phyloP scores from a whole-genome alignment of 176 grass and related monocot genomes.

The Oryza rufipogon region DNA sequence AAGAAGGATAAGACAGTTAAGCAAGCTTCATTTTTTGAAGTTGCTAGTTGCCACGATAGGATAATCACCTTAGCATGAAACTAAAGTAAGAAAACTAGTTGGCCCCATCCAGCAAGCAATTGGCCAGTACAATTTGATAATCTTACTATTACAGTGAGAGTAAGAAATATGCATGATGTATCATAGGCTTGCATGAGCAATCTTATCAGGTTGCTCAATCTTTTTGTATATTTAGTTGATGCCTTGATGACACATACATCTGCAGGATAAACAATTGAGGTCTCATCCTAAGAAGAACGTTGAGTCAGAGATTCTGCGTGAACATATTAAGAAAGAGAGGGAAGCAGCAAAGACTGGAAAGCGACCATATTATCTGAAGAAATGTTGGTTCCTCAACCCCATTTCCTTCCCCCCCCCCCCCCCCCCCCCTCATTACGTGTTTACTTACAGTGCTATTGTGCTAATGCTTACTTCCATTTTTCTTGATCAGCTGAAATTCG shows the following conservation, averaged over 20 bases:
- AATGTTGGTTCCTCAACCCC: constrained; percentile 56
- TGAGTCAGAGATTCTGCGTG: constrained; percentile 77
- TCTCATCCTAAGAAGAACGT: constrained; percentile 58
- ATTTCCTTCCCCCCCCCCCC: not conserved
- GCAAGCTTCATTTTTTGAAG: not conserved
- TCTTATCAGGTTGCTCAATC: not conserved
- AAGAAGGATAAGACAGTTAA: not conserved
- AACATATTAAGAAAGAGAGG: constrained; percentile 92
- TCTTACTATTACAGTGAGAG: not conserved
- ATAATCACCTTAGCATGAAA: not conserved
- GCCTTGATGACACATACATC: not conserved
- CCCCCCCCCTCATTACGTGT: not conserved
- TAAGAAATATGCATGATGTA: not conserved
- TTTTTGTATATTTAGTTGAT: constrained; percentile 14
- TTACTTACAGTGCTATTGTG: constrained; percentile 25
- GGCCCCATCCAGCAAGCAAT: not conserved
- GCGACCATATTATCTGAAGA: constrained; percentile 86
- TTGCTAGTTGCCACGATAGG: not conserved
- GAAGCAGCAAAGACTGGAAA: constrained; percentile 81
- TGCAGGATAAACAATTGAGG: constrained; percentile 91
- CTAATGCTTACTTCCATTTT: constrained; percentile 46
- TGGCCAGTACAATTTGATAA: constrained; percentile 1
- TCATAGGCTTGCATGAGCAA: constrained; percentile 26
- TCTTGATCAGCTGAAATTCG: constrained; percentile 83
- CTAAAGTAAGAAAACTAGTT: constrained; percentile 23